Base-by-base conservation (phyloP, 148 eudicot genomes). In the Nepenthes mirabilis region DNA sequence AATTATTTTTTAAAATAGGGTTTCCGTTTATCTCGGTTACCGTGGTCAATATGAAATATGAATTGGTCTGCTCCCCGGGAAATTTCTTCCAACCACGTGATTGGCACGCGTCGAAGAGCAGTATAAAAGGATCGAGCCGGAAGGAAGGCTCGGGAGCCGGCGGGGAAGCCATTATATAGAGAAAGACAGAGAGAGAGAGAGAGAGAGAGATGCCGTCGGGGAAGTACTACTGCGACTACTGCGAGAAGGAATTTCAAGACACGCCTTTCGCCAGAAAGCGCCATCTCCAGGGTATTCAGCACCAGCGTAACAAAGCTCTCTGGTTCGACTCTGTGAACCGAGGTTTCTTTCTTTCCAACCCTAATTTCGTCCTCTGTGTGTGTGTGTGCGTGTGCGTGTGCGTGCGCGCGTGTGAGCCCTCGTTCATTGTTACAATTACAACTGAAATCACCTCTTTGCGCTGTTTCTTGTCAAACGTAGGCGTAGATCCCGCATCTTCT, bases 221-320 rank as follows among this genome's bases (percentile, higher is more conserved):
- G 50, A 88, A 88, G 54, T 91, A 83, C 57, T 67, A 81, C 72
- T 88, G 98, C 74, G 98, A 91, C 35, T 91, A 91, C 71, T 91
- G 98, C 73, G 94, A 85, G 47, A 91, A 91, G 56, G 84, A 88
- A 61, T 91, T 91, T 61, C 81, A 80, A 59, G 94, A 91, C 73
- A 85, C 96, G 1, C 60, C 90, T 0, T 63, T 65, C 1, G 87
- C 93, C 0, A 74, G 98, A 37, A 89, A 76, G 62, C 83, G 98
- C 57, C 98, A 91, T 70, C 83, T 91, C 34, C 81, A 75, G 56
- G 88, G 98, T 9, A 36, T 79, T 49, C 75, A 64, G 11, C 98
- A 91, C 69, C 91, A 80, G 57, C 72, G 88, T 50, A 81, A 85
- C 66, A 81, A 76, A 68, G 73, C 89, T 59, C 83, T 78, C 57